Base-by-base conservation (phyloP, 768 basidiomycete species). In the Termitomyces bulborhizus region DNA sequence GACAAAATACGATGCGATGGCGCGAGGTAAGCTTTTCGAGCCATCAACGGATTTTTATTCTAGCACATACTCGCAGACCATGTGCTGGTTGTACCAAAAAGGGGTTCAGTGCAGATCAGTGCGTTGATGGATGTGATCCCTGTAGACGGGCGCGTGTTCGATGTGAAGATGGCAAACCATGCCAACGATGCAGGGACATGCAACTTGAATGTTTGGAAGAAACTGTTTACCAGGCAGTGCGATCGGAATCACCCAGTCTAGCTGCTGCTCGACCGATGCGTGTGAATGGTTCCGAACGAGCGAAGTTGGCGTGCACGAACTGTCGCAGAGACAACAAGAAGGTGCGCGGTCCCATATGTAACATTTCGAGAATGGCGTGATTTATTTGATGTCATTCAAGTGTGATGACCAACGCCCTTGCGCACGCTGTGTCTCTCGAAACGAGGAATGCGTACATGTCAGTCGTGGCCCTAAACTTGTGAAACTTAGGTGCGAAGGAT, bases 251-350 rank as follows among this genome's bases (percentile, higher is more conserved):
- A 60, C 65, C 58, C 16, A 51, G 26, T 37, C 61, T 31, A 46
- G 65, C 21, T 57, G 64, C 48, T 51, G 60, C 53, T 60, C 72
- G 59, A 53, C 44, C 57, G 51, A 50, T 57, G 54, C 68, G 73
- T 44, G 63, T 68, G 21, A 70, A 66, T 56, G 67, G 68, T 36
- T 55, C 63, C 61, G 83, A 84, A 56, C 75, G 82, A 37, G 81
- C 76, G 39, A 85, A 83, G 61, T 54, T 81, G 54, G 83, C 84
- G 2, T 85, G 84, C 66, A 74, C 76, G 60, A 78, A 69, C 48
- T 85, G 84, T 66, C 76, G 82, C 29, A 77, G 77, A 57, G 83
- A 84, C 60, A 85, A 85, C 62, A 85, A 85, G 66, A 85, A 85
- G 80, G 84, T 77, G 51, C 5, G 63, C 40, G 43, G 16, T 27